phyloP scores from a whole-genome alignment of 495 filamentous ascomycete species.

The Neurospora tetrasperma region DNA sequence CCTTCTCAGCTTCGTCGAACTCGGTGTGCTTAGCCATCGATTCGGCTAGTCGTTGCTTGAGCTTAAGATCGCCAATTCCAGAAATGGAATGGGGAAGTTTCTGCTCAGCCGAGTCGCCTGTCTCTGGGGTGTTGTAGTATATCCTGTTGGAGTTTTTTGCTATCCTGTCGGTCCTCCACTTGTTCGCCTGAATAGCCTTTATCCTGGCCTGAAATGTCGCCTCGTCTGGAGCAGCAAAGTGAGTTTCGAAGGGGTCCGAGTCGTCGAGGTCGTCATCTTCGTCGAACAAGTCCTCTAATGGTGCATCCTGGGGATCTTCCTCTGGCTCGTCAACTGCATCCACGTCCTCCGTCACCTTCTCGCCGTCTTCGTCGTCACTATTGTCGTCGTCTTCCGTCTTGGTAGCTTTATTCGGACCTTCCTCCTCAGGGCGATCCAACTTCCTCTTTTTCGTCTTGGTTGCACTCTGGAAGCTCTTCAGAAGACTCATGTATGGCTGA shows the following conservation, averaged over 20 bases:
- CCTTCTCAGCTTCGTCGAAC: slow-evolving; percentile 43
- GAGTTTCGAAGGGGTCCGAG: slow-evolving; percentile 67
- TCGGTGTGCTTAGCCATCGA: slow-evolving; percentile 23
- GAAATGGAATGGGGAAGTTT: slow-evolving; percentile 20
- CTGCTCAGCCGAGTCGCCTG: slow-evolving; percentile 10
- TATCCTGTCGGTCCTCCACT: slow-evolving; percentile 47
- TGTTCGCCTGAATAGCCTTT: slow-evolving; percentile 43
- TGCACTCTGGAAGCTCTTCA: slow-evolving; percentile 55
- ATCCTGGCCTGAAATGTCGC: slow-evolving; percentile 40
- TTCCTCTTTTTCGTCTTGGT: slow-evolving; percentile 58
- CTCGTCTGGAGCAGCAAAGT: slow-evolving; percentile 59
- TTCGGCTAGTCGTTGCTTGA: slow-evolving; percentile 46
- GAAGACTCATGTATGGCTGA: slow-evolving; percentile 52
- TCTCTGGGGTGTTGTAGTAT: slow-evolving; percentile 27
- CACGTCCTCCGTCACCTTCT: slow-evolving; percentile 15
- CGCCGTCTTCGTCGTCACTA: slow-evolving; percentile 7
- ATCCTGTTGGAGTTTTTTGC: slow-evolving; percentile 32
- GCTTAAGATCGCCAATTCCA: slow-evolving; percentile 39
- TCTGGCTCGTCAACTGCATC: slow-evolving; percentile 26
- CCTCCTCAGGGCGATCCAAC: slow-evolving; percentile 32
- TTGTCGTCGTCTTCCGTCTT: slow-evolving; percentile 8
- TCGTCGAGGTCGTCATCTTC: slow-evolving; percentile 43
- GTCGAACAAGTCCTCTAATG: slow-evolving; percentile 25
- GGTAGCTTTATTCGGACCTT: neutral
- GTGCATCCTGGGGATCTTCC: slow-evolving; percentile 33